Evolutionary conservation across 345 rosid species (phyloP), one percentile per base, ranked within the genome.

Genomic region (Combretum micranthum): DNA sequence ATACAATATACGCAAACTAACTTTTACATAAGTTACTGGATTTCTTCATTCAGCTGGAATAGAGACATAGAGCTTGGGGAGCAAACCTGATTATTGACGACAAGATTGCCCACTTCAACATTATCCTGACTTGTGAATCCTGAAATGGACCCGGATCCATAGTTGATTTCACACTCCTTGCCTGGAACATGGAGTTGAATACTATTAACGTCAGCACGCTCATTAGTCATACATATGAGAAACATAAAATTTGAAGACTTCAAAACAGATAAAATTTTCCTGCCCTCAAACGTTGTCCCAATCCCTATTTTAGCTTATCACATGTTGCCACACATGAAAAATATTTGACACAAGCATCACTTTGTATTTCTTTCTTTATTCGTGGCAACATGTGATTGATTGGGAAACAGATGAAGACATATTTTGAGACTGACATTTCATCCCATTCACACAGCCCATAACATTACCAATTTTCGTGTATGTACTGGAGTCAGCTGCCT

Each of bases 51-150:
- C 9, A 7, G 9, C 4, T 6, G 14, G 20, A 13, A 0, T 13
- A 0, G 13, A 20, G 2, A 50, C 3, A 3, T 20, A 14, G 15
- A 20, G 15, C 21, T 20, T 50, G 16, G 32, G 21, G 44, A 50
- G 53, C 72, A 43, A 14, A 88, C 94, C 76, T 88, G 96, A 72
- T 83, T 70, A 53, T 71, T 78, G 44, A 88, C 80, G 17, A 76
- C 69, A 56, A 88, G 77, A 60, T 69, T 72, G 44, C 94, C 96
- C 47, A 88, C 76, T 77, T 69, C 56, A 59, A 86, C 82, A 61
- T 75, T 82, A 53, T 88, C 96, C 69, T 82, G 76, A 63, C 96
- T 86, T 52, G 82, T 75, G 78, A 88, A 80, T 43, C 96, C 96
- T 48, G 83, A 68, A 61, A 88, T 71, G 0, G 88, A 77, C 42